A percentile compares a stretch with the other conserved stretches of the same genome.
These are phyloP conservation scores for Scutellaria galericulata DNA, from an alignment of 257 asterid species.

Conservation along the genomic window DNA sequence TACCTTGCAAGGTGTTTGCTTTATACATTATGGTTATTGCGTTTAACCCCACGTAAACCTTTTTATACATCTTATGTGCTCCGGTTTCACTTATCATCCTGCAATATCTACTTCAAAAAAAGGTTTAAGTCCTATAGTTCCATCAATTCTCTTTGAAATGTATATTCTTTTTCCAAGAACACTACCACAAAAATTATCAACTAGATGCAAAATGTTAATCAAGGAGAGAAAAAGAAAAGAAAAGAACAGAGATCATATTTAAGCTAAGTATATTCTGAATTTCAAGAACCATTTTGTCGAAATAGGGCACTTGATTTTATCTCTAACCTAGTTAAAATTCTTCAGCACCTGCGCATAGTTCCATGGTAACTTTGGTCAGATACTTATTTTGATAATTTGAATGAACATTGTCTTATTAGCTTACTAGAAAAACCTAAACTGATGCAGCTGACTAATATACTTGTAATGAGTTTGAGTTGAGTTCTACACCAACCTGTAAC, in stretches of 20 bases:
- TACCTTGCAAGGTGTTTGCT: not conserved
- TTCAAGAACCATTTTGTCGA: not conserved
- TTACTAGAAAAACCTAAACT: slow-evolving; percentile 11
- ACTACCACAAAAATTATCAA: not conserved
- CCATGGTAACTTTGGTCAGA: not conserved
- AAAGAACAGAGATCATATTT: not conserved
- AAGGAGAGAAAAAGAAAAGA: not conserved
- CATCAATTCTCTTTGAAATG: not conserved
- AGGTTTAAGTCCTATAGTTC: not conserved
- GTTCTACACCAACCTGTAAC: not conserved
- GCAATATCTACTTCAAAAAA: not conserved
- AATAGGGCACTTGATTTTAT: not conserved
- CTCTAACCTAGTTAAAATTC: not conserved
- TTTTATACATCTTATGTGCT: not conserved
- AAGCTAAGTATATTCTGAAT: not conserved
- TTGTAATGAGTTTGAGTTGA: not conserved
- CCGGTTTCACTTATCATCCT: not conserved
- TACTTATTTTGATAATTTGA: not conserved
- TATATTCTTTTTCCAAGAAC: not conserved
- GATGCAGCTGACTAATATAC: not conserved
- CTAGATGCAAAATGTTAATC: not conserved
- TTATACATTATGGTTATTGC: not conserved
- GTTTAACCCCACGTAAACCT: not conserved
- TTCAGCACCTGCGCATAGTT: not conserved
- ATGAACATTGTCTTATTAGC: not conserved